phyloP scores from a whole-genome alignment of 2,329 filamentous ascomycete genomes.

The Fusarium graminum region DNA sequence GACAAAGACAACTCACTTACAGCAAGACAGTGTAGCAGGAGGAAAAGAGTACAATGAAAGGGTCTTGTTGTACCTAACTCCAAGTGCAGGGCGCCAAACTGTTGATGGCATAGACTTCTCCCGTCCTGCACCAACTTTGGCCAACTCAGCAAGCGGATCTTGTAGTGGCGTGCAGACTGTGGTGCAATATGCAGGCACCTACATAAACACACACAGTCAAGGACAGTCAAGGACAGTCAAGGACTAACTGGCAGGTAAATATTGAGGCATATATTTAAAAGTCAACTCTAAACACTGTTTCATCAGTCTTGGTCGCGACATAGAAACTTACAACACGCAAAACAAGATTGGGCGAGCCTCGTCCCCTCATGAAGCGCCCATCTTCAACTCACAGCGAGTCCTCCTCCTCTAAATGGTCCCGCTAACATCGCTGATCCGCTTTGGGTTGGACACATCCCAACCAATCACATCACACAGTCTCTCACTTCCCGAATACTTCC shows the following conservation, averaged over 20 bases:
- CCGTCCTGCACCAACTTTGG: constrained; percentile 30
- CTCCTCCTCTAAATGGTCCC: constrained; percentile 40
- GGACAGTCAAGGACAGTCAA: background rate
- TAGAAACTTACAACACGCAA: constrained; percentile 47
- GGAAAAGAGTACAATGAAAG: background rate
- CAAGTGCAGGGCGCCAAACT: constrained; percentile 33
- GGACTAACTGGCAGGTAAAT: background rate
- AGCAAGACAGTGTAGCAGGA: constrained; percentile 16
- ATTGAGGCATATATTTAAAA: constrained; percentile 15
- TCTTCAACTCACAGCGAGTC: constrained; percentile 29
- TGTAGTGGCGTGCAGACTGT: background rate
- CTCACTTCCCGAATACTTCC: constrained; percentile 21
- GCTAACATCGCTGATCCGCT: constrained; percentile 45
- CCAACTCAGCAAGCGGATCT: constrained; percentile 47
- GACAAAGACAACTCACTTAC: constrained; percentile 4
- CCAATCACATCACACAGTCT: constrained; percentile 42
- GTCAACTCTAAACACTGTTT: constrained; percentile 27
- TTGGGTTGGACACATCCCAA: constrained; percentile 14
- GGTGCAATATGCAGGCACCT: constrained; percentile 34
- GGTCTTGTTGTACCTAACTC: constrained; percentile 17
- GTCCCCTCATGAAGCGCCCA: constrained; percentile 38
- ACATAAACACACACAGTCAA: constrained; percentile 3
- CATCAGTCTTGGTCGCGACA: constrained; percentile 36
- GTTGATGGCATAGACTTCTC: constrained; percentile 32
- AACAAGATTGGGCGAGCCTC: constrained; percentile 43